Evolutionary conservation across 306 rosid species (phyloP).

Genomic region (Boehmeria nivea): DNA sequence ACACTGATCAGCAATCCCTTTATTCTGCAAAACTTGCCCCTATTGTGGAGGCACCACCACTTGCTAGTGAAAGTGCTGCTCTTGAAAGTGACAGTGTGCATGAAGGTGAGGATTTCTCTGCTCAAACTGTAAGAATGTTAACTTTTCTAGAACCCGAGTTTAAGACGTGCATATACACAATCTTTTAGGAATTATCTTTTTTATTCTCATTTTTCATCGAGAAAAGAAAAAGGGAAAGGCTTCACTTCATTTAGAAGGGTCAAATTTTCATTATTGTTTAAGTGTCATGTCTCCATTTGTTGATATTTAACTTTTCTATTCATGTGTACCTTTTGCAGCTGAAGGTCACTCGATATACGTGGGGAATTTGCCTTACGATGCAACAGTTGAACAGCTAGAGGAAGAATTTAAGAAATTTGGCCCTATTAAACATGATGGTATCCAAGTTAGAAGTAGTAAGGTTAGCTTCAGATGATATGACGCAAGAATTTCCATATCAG

Average conservation of each 20-base stretch:
- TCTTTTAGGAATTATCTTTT: background rate
- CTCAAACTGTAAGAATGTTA: conserved; percentile 2
- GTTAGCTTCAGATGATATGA: conserved; percentile 20
- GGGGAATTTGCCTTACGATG: conserved; percentile 82
- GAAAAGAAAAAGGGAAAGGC: background rate
- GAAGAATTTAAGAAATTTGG: conserved; percentile 85
- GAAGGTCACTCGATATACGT: conserved; percentile 95
- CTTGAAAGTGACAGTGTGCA: conserved; percentile 59
- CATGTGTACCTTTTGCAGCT: too few species aligned
- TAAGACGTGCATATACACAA: background rate
- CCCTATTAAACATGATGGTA: conserved; percentile 80
- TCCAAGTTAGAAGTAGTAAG: conserved; percentile 96
- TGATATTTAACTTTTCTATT: background rate
- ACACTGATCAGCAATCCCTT: conserved; percentile 41
- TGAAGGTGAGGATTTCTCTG: conserved; percentile 52
- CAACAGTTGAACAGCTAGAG: conserved; percentile 83
- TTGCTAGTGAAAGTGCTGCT: conserved; percentile 50
- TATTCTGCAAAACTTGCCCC: conserved; percentile 46
- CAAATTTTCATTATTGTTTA: background rate
- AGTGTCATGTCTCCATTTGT: background rate
- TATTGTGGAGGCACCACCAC: conserved; percentile 41
- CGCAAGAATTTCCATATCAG: conserved; percentile 6
- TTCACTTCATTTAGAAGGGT: background rate
- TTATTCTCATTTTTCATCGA: background rate
- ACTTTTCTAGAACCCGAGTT: too few species aligned